Percentiles rank a stretch among this genome's conserved stretches.
phyloP scores from a whole-genome alignment of 106 monocot genomes.

The Allium sativum region DNA sequence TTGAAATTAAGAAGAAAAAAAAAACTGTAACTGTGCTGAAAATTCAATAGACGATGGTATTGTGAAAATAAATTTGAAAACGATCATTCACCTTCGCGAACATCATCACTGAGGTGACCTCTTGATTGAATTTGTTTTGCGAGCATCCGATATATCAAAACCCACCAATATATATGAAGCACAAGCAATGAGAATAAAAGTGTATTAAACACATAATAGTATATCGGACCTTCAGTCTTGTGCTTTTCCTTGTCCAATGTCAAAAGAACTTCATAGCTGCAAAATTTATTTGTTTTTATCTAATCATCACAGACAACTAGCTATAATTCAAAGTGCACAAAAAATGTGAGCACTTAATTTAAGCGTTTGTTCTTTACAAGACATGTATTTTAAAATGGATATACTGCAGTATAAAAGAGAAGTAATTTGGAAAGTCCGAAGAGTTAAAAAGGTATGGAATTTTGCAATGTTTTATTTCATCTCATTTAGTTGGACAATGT shows the following conservation, averaged over 20 bases:
- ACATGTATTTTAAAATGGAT: background rate
- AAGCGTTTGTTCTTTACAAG: background rate
- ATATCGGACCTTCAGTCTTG: constrained; percentile 56
- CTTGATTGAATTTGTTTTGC: constrained; percentile 61
- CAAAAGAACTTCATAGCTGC: constrained; percentile 55
- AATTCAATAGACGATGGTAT: too few relatives aligned
- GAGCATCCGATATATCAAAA: constrained; percentile 87
- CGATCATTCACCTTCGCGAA: constrained; percentile 60
- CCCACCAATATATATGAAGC: constrained; percentile 95
- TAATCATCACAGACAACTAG: too few relatives aligned
- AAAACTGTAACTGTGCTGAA: too few relatives aligned
- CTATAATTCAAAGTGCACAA: too few relatives aligned
- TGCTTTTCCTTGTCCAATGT: constrained; percentile 54
- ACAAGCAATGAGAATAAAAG: constrained; percentile 79
- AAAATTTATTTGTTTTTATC: too few relatives aligned
- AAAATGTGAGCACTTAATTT: background rate
- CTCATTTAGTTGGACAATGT: background rate
- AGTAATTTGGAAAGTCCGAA: background rate
- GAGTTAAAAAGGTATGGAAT: background rate
- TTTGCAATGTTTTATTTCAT: background rate
- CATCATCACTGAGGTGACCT: constrained; percentile 78
- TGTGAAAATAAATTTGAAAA: background rate
- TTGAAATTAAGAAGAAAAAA: background rate
- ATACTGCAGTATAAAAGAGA: background rate
- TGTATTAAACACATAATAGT: constrained; percentile 67